Evolutionary conservation across 192 early-diverging fungal genomes (phyloP), one percentile per base, ranked within the genome.

Genomic region (Entophlyctis helioformis): DNA sequence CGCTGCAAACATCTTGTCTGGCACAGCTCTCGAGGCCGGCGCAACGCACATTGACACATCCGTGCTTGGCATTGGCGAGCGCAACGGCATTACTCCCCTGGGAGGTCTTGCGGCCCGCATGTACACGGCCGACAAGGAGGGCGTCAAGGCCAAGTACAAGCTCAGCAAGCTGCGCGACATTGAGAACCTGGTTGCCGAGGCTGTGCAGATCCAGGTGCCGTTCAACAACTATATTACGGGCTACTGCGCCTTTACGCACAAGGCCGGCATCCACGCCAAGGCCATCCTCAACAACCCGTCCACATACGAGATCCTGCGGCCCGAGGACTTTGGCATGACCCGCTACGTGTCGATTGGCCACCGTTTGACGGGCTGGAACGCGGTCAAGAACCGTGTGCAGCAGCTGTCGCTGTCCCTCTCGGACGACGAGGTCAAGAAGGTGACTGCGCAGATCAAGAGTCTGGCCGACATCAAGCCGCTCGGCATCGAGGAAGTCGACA

Each of bases 211-310:
- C 56, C 80, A 86, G 37, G 89, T 98, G 50, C 94, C 94, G 20
- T 98, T 98, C 80, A 98, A 98, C 81, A 96, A 98, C 78, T 94
- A 90, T 66, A 91, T 98, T 61, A 98, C 94, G 23, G 94, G 94
- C 29, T 94, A 96, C 71, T 94, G 89, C 61, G 91, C 91, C 32
- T 96, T 98, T 64, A 96, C 94, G 5, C 94, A 98, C 74, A 98
- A 98, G 82, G 91, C 94, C 31, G 94, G 94, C 58, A 98, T 96
- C 63, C 94, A 98, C 64, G 94, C 94, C 72, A 98, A 98, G 70
- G 94, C 94, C 43, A 94, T 98, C 57, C 75, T 98, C 43, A 98
- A 98, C 74, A 96, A 98, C 77, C 94, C 94, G 21, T 82, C 80
- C 39, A 98, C 91, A 4, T 98, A 98, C 60, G 94, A 98, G 69